Percentiles rank a stretch among this genome's conserved stretches.
phyloP scores from a whole-genome alignment of 2,329 filamentous ascomycete species.

The Botrytis fragariae region DNA sequence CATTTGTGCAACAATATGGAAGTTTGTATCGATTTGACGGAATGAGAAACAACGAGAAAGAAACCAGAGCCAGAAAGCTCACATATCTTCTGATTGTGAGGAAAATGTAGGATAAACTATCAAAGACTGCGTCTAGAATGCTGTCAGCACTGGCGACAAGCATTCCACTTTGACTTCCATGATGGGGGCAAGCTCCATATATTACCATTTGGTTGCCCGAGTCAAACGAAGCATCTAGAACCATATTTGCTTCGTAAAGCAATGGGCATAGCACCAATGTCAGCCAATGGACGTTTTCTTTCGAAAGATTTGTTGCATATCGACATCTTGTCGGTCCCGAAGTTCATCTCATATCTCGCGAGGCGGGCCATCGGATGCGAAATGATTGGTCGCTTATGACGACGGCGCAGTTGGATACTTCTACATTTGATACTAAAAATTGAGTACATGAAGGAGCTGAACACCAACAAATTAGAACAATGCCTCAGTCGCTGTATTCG shows the following conservation, averaged over 20 bases:
- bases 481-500: background rate
- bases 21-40: background rate
- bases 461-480: background rate
- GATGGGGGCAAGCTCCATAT: background rate
- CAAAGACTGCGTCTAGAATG: background rate
- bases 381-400: constrained; percentile 4
- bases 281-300: background rate
- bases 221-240: background rate
- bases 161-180: background rate
- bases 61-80: background rate
- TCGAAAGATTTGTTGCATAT: constrained; percentile 6
- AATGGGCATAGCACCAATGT: background rate
- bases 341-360: background rate
- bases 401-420: background rate
- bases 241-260: background rate
- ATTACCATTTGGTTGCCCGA: background rate
- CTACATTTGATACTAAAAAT: background rate
- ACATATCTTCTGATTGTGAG: background rate
- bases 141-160: background rate
- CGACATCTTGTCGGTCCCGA: constrained; percentile 15
- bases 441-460: background rate
- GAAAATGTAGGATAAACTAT: background rate
- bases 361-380: background rate
- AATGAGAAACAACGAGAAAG: no score
- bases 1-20: background rate